Evolutionary conservation across 2,329 filamentous ascomycete species (phyloP).

Genomic region (Colletotrichum nymphaeae): DNA sequence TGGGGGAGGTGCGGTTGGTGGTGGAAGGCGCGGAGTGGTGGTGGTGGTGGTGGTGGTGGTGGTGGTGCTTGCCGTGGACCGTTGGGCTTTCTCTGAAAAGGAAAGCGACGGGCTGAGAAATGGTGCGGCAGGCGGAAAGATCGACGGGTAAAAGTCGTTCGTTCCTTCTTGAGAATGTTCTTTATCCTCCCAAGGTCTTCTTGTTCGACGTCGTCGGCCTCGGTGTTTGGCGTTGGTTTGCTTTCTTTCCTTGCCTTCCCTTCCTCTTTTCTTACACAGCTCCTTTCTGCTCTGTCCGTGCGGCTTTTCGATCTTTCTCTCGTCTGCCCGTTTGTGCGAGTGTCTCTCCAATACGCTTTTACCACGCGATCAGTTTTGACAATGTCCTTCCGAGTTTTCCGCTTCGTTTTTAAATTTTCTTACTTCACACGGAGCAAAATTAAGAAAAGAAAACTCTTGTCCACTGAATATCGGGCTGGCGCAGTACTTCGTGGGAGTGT

Average conservation of each 20-base stretch:
- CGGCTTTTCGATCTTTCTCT: not conserved
- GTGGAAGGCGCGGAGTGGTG: not conserved
- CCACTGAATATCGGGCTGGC: not conserved
- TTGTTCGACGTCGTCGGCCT: not conserved
- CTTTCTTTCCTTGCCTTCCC: not conserved
- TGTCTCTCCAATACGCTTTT: not conserved
- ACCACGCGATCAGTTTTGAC: not conserved
- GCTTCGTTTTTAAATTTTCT: not conserved
- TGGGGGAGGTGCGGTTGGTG: not conserved
- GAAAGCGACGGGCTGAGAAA: not conserved
- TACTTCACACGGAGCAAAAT: not conserved
- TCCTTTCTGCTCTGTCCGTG: not conserved
- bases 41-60: no score
- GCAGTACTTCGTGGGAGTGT: slow-evolving; percentile 9
- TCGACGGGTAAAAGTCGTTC: slow-evolving; percentile 1
- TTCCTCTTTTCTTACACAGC: not conserved
- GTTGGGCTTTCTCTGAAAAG: slow-evolving; percentile 17
- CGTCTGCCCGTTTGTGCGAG: not conserved
- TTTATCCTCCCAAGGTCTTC: not conserved
- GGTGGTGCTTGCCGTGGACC: not conserved
- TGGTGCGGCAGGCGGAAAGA: not conserved
- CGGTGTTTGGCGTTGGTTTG: not conserved
- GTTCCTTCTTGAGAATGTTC: not conserved
- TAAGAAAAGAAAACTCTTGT: not conserved
- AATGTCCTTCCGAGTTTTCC: not conserved